Percentiles rank a stretch among this genome's conserved stretches.
These are phyloP conservation scores for Ormosia semicastrata DNA, from an alignment of 306 rosid genomes.

Conservation along the genomic window DNA sequence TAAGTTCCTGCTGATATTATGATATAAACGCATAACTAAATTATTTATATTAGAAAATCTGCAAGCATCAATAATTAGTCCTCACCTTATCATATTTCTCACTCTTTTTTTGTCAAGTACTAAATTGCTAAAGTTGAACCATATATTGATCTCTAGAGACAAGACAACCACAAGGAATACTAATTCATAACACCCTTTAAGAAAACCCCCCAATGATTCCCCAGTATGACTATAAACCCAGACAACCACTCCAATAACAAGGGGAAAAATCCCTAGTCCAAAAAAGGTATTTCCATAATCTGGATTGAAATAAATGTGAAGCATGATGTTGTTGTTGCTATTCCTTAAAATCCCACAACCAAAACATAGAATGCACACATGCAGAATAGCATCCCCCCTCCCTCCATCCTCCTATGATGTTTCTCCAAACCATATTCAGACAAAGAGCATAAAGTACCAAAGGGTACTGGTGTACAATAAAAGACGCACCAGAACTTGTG, in stretches of 20 bases:
- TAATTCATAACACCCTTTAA: background rate
- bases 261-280: background rate
- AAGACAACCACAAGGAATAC: slow-evolving; percentile 3
- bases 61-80: slow-evolving; percentile 1
- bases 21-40: background rate
- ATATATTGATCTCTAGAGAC: slow-evolving; percentile 1
- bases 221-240: slow-evolving; percentile 19
- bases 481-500: slow-evolving; percentile 21
- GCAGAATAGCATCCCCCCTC: background rate
- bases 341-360: background rate
- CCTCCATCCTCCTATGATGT: background rate
- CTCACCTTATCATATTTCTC: background rate
- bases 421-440: slow-evolving; percentile 3
- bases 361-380: background rate
- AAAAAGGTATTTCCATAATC: background rate
- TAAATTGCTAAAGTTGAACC: slow-evolving; percentile 7
- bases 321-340: background rate
- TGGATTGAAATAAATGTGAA: background rate
- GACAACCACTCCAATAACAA: slow-evolving; percentile 8
- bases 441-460: slow-evolving; percentile 5
- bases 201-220: background rate
- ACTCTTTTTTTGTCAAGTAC: background rate
- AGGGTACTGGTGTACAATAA: background rate
- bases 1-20: slow-evolving; percentile 20
- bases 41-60: background rate